phyloP scores from a whole-genome alignment of 2,329 filamentous ascomycete species.

The Parastagonospora avenae region DNA sequence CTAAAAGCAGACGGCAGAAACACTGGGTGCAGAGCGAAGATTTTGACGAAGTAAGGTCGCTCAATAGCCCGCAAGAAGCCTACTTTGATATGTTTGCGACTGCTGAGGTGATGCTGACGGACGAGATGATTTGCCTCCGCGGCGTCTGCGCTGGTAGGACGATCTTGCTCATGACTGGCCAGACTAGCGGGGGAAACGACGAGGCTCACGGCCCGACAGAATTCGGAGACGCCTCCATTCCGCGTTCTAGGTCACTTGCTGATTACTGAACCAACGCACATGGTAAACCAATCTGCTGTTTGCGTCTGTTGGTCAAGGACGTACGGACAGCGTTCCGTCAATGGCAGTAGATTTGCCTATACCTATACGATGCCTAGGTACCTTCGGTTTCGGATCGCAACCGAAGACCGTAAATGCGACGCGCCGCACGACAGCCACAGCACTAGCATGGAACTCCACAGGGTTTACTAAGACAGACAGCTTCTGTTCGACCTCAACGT shows the following conservation, averaged over 20 bases:
- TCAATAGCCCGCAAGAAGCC: too few relatives aligned
- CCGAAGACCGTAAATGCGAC: too few relatives aligned
- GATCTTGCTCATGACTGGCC: neutral
- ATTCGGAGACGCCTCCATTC: slow-evolving; percentile 1
- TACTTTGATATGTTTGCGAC: neutral
- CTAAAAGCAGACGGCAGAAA: slow-evolving; percentile 2
- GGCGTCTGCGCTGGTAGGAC: neutral
- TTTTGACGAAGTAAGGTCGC: neutral
- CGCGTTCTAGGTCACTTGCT: neutral
- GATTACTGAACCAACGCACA: neutral
- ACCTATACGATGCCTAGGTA: too few relatives aligned
- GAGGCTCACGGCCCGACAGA: neutral
- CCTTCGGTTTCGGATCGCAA: too few relatives aligned
- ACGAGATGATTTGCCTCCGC: slow-evolving; percentile 1
- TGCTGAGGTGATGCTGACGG: slow-evolving; percentile 15
- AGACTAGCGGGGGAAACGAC: neutral
- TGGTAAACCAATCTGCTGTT: neutral
- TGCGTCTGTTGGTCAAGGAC: too few relatives aligned
- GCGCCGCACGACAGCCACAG: too few relatives aligned
- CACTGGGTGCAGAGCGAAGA: neutral
- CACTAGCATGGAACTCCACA: too few relatives aligned
- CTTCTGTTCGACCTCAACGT: too few relatives aligned
- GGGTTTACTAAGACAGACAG: too few relatives aligned
- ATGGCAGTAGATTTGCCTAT: too few relatives aligned
- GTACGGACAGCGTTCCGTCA: too few relatives aligned